Evolutionary conservation across 2,329 filamentous ascomycete species (phyloP), one percentile per base, ranked within the genome.

Genomic region (Venturia aucupariae): DNA sequence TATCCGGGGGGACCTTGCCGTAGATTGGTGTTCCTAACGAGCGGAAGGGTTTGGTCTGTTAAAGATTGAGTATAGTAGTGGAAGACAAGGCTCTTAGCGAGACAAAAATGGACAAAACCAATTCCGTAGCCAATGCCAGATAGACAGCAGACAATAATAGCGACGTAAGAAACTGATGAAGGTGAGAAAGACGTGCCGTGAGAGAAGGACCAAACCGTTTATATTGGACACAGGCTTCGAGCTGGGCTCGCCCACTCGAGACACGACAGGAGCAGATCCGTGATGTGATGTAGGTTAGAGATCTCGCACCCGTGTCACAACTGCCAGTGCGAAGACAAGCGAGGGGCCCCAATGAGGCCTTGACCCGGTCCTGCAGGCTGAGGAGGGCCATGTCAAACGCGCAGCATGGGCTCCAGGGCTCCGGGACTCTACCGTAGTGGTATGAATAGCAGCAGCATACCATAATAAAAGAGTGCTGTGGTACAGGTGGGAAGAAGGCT

Each of bases 1-100:
- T 57, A 57, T 57, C 51, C 51, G 51, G 60, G 32, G 60, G n/a
- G 44, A 62, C 60, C 39, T 46, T 48, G 60, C 39, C 22, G 44
- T 27, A 38, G 30, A 62, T 51, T 62, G 44, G 19, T 35, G 44
- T 41, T 51, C 15, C 32, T 38, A 38, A 51, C 32, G 35, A 46
- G 27, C 8, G 41, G 42, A 6, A 61, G 59, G 24, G 59, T 42
- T 27, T 19, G 17, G 35, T 27, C 4, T 32, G 60, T n/a, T 32
- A 62, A 32, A 38, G 60, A 42, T 38, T 62, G 22, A n/a, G 19
- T 62, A 48, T 48, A 38, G 41, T 10, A 51, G 60, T 11, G 42
- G 30, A 54, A 42, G 39, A 46, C 32, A 62, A 24, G 41, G 39
- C 39, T 51, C 42, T 54, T 46, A 38, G 39, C 39, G 51, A 46